These are phyloP conservation scores for Chrysosporium queenslandicum DNA, from an alignment of 2,329 filamentous ascomycete genomes.

Conservation along the genomic window DNA sequence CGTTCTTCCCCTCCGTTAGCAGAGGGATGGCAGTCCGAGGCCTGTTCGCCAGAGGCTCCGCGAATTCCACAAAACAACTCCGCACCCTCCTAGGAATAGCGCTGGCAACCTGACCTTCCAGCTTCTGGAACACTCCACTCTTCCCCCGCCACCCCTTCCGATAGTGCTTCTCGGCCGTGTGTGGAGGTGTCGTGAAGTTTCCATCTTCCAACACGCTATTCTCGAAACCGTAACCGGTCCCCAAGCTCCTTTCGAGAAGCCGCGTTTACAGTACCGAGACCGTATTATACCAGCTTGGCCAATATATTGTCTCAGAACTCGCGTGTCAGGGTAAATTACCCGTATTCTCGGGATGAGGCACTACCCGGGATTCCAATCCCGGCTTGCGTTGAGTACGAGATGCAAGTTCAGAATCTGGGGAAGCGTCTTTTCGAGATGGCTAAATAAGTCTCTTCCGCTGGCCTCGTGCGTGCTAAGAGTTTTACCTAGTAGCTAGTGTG, in stretches of 20 bases:
- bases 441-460: no score
- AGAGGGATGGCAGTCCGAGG: no score
- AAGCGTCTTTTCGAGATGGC: not conserved
- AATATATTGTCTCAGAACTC: not conserved
- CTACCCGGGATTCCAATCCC: not conserved
- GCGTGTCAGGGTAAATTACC: not conserved
- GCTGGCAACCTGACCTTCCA: not conserved
- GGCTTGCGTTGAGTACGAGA: not conserved
- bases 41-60: no score
- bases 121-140: not conserved
- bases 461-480: no score
- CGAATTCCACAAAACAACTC: not conserved
- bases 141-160: not conserved
- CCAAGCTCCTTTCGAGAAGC: not conserved
- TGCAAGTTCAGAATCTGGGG: not conserved
- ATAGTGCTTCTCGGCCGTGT: not conserved
- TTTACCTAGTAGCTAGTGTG: no score
- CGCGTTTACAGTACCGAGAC: not conserved
- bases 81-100: not conserved
- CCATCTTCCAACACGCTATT: no score
- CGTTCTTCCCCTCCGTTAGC: no score
- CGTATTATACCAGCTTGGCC: not conserved
- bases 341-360: not conserved
- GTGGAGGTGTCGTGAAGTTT: not conserved
- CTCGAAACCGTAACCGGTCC: conserved; percentile 3